phyloP scores from a whole-genome alignment of 2,329 filamentous ascomycete species.

The Neocucurbitaria cava region DNA sequence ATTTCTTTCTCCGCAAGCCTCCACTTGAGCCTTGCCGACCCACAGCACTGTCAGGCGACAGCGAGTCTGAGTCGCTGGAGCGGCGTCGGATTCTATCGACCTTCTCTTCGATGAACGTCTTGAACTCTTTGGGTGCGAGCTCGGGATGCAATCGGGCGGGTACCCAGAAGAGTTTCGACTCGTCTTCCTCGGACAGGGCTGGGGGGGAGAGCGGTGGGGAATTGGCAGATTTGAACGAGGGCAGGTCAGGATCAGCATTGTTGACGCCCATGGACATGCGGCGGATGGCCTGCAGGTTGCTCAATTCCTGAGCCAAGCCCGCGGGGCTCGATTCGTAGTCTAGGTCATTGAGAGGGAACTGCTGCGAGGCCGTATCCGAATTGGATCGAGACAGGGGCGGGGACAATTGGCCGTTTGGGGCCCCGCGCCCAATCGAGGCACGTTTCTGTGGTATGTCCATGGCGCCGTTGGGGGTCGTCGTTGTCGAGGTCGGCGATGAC shows the following conservation, averaged over 20 bases:
- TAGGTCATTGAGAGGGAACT: constrained; percentile 79
- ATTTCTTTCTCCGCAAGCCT: constrained; percentile 84
- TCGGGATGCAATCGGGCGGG: constrained; percentile 94
- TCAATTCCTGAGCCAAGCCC: constrained; percentile 89
- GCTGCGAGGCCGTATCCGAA: constrained; percentile 59
- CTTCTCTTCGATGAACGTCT: constrained; percentile 91
- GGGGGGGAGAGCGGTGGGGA: constrained; percentile 73
- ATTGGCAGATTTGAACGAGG: constrained; percentile 69
- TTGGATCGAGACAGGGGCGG: constrained; percentile 49
- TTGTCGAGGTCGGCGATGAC: constrained; percentile 7
- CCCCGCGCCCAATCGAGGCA: constrained; percentile 18
- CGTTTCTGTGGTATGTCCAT: constrained; percentile 14
- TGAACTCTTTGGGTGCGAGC: constrained; percentile 93
- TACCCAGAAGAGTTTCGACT: constrained; percentile 93
- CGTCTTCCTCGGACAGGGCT: constrained; percentile 75
- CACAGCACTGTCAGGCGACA: constrained; percentile 64
- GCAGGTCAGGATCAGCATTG: constrained; percentile 73
- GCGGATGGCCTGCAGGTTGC: constrained; percentile 87
- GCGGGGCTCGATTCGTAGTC: constrained; percentile 90
- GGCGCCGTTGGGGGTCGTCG: constrained; percentile 28
- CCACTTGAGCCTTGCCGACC: constrained; percentile 63
- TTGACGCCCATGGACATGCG: constrained; percentile 94
- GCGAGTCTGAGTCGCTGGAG: constrained; percentile 70
- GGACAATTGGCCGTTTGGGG: constrained; percentile 38
- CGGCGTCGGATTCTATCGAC: constrained; percentile 87